Conservation (phyloP, 441 rosid species). For the Bruguiera hainesii region DNA sequence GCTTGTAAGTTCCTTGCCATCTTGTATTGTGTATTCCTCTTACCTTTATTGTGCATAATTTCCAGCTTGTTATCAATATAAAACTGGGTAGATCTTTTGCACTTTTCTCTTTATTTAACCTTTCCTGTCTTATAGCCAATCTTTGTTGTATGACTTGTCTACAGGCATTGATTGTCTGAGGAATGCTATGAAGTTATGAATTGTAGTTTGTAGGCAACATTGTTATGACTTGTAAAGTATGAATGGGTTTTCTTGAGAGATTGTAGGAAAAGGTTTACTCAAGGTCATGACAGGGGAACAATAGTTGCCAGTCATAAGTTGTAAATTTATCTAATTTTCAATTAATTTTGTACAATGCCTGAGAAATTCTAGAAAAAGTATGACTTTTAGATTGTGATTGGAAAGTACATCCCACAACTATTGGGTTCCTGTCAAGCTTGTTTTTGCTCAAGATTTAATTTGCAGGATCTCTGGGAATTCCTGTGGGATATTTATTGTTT, state of each 20-base stretch:
- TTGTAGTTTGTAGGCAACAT: too few relatives aligned
- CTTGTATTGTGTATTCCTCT: slow-evolving; percentile 8
- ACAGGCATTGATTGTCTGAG: slow-evolving; percentile 6
- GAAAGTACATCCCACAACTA: background rate
- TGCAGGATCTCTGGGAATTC: background rate
- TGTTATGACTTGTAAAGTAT: too few relatives aligned
- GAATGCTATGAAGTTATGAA: background rate
- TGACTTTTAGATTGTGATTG: background rate
- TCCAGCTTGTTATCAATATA: slow-evolving; percentile 7
- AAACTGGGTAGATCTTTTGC: background rate
- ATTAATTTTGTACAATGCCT: too few relatives aligned
- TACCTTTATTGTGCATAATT: background rate
- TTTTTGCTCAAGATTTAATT: slow-evolving; percentile 1
- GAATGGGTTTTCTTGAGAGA: too few relatives aligned
- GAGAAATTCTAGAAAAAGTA: background rate
- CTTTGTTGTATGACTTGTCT: background rate
- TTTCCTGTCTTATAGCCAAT: background rate
- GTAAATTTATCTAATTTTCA: too few relatives aligned
- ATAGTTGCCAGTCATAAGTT: too few relatives aligned
- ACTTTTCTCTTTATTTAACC: too few relatives aligned
- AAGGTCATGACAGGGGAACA: too few relatives aligned
- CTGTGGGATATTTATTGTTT: slow-evolving; percentile 10
- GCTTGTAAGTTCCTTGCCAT: slow-evolving; percentile 61
- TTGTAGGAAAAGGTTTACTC: too few relatives aligned
- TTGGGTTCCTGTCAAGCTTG: background rate